Evolutionary conservation across 805 yeast genomes (phyloP), one percentile per base, ranked within the genome.

Genomic region (Wickerhamiella nectarea): DNA sequence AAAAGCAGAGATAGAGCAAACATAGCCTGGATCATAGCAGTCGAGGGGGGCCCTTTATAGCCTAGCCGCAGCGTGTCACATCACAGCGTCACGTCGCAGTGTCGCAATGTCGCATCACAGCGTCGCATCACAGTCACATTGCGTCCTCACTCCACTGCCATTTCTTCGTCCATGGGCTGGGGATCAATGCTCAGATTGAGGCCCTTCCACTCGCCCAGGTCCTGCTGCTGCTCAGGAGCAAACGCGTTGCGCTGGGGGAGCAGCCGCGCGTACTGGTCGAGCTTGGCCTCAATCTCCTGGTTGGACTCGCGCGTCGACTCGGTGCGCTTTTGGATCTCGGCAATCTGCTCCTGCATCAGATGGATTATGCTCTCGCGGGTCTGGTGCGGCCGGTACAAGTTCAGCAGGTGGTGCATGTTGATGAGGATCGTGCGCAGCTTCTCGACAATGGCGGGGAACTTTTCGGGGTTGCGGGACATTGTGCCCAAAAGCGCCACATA

Each of bases 351-450:
- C 53, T 72, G 76, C 57, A 84, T 63, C 43, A 80, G 66, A 68
- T 84, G 68, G 35, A 86, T 83, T 50, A 91, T 67, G 40, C 87
- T 78, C 55, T 91, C 98, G 42, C 96, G 69, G 3, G 94, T 80
- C 58, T 91, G 98, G 61, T 91, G 97, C 2, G 96, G 91, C 48
- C 98, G 69, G 61, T 91, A 91, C 42, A 87, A 86, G 59, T 91
- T 91, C 46, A 91, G 64, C 29, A 91, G 65, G 59, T 91, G 97
- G 58, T 91, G 96, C 50, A 91, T 77, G 56, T 91, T 91, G 56
- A 89, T 80, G 42, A 91, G 65, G 9, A 89, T 76, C 11, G 80
- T 70, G 49, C 93, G 74, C 31, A 91, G 74, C 50, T 84, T 76
- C 50, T 86, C 94, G 21, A 86, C 74, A 53, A 84, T 81, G 5